Evolutionary conservation across 78 protist genomes (phyloP), one percentile per base, ranked within the genome.

Genomic region (Pelomyxa schiedti): DNA sequence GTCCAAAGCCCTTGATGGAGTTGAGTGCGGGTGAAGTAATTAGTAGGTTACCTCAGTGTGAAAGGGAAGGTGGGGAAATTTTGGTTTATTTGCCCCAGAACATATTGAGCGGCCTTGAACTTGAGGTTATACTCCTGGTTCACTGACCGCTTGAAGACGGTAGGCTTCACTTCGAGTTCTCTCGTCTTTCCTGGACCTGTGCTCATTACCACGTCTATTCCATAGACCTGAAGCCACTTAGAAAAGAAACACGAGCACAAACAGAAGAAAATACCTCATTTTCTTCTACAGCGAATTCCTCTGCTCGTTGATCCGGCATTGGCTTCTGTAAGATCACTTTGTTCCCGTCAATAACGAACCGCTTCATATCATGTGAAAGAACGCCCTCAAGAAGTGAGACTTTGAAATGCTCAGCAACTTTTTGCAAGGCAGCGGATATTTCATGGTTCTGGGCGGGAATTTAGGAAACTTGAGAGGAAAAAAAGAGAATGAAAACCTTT

Each of bases 111-210:
- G 16, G 96, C 39, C 76, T 92, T 79, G 88, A 94, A 47, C 90
- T 92, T 93, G 42, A 92, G 86, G 24, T 38, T 1, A 90, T 92
- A 96, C 40, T 9, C 42, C 42, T 74, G 22, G 42, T 93, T 95
- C 9, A 84, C 29, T 35, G 83, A 70, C 47, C 93, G 84, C 93
- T 86, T 90, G 95, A 72, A 95, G 72, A 97, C 77, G 74, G 95
- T 92, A 43, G 88, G 63, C 47, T 86, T 71, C 8, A n/a, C 53
- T 3, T 72, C 78, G 36, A 4, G 36, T 39, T 86, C 79, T 37
- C 41, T 71, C 36, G 67, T 69, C 92, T 92, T 94, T 73, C 96
- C 97, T 39, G 83, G 89, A 26, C 91, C 98, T 3, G 94, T 95
- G 66, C 86, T 52, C 72, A 95, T 71, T 8, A 91, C 93, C 39